A percentile compares a stretch with the other conserved stretches of the same genome.
phyloP scores from a whole-genome alignment of 495 filamentous ascomycete species.

The Penicillium diatomitis region DNA sequence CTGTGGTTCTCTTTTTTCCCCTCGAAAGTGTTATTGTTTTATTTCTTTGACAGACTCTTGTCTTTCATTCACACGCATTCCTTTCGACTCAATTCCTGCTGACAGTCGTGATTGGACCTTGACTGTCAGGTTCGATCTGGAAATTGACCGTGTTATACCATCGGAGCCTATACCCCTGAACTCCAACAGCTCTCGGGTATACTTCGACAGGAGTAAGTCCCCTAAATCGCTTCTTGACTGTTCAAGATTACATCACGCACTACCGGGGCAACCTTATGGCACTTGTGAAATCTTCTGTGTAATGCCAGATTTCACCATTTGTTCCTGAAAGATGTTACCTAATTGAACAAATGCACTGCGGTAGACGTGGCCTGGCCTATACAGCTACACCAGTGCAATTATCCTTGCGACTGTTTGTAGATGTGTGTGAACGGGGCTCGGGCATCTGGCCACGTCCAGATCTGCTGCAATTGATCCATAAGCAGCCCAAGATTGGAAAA shows the following conservation, averaged over 20 bases:
- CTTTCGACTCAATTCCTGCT: not conserved
- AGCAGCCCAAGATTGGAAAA: too few relatives aligned
- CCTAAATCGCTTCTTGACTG: not conserved
- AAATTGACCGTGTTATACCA: not conserved
- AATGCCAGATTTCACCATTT: too few relatives aligned
- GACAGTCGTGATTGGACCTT: slow-evolving; percentile 1
- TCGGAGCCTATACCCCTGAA: slow-evolving; percentile 9
- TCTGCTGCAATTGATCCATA: too few relatives aligned
- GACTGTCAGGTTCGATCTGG: slow-evolving; percentile 1
- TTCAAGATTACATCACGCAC: not conserved
- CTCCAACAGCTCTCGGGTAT: not conserved
- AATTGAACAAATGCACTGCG: too few relatives aligned
- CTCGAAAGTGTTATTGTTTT: slow-evolving; percentile 5
- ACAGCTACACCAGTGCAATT: too few relatives aligned
- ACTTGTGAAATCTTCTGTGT: too few relatives aligned
- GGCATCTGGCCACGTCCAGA: too few relatives aligned
- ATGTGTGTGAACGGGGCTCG: too few relatives aligned
- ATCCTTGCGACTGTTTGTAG: too few relatives aligned
- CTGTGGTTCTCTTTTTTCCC: slow-evolving; percentile 4
- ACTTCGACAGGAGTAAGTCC: slow-evolving; percentile 14
- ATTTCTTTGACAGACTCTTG: not conserved
- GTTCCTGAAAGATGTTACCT: too few relatives aligned
- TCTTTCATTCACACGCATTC: not conserved
- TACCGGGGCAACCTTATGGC: not conserved
- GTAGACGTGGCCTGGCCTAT: too few relatives aligned